Evolutionary conservation across 768 basidiomycete species (phyloP).

Genomic region (Panellus pusillus): DNA sequence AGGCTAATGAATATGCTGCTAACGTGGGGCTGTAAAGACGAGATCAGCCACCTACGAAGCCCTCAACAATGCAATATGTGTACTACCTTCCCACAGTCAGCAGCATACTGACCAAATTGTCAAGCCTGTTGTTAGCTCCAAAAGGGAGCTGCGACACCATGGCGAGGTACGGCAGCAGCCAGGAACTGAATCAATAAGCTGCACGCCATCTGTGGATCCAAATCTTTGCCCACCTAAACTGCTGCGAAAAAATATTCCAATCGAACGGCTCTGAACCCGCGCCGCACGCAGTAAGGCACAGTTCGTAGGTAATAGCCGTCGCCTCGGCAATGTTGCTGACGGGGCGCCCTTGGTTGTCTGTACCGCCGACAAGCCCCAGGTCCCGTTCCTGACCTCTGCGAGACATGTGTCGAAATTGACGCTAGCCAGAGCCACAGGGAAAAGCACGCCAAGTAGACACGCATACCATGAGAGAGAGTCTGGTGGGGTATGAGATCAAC

Average conservation of each 20-base stretch:
- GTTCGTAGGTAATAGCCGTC: conserved; percentile 26
- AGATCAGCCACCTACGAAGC: too few species aligned
- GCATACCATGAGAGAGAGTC: neutral
- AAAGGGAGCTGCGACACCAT: conserved; percentile 43
- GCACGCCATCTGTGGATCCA: neutral
- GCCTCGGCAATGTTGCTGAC: conserved; percentile 22
- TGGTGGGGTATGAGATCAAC: too few species aligned
- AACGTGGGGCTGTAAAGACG: conserved; percentile 30
- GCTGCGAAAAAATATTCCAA: conserved; percentile 33
- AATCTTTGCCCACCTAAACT: conserved; percentile 26
- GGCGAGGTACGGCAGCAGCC: conserved; percentile 41
- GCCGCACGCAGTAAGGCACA: conserved; percentile 26
- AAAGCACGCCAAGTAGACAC: neutral
- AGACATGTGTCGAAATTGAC: conserved; percentile 18
- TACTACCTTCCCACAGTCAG: conserved; percentile 31
- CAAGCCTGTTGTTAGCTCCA: conserved; percentile 29
- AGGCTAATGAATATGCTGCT: conserved; percentile 37
- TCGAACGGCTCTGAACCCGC: conserved; percentile 19
- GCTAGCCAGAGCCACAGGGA: conserved; percentile 4
- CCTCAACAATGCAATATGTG: too few species aligned
- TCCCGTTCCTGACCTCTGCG: conserved; percentile 1
- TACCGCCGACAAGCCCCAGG: conserved; percentile 9
- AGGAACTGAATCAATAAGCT: conserved; percentile 25
- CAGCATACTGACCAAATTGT: conserved; percentile 35
- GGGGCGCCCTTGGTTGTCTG: conserved; percentile 21